Conservation (phyloP, 306 rosid species). For the Quercus variabilis region DNA sequence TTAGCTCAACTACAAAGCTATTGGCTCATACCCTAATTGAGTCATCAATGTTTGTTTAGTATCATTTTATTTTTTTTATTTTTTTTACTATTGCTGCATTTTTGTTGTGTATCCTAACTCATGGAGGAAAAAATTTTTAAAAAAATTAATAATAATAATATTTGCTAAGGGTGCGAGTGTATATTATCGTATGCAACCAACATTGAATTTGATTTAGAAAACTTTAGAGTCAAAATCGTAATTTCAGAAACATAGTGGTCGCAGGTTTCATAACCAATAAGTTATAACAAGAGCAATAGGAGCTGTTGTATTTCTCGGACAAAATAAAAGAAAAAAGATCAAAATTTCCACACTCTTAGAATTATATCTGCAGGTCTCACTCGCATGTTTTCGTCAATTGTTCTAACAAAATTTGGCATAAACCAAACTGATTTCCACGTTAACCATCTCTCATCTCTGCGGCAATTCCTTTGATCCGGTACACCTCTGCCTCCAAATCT, state of each 20-base stretch:
- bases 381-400: not conserved
- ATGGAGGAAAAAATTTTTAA: not conserved
- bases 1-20: too few relatives aligned
- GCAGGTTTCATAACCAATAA: not conserved
- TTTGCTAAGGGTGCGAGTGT: not conserved
- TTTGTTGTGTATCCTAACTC: too few relatives aligned
- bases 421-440: constrained; percentile 16
- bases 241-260: constrained; percentile 3
- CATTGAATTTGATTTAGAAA: not conserved
- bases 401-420: constrained; percentile 24
- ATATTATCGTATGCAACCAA: not conserved
- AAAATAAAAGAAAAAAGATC: not conserved
- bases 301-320: not conserved
- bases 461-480: constrained; percentile 44
- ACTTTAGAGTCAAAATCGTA: not conserved
- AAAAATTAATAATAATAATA: not conserved
- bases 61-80: too few relatives aligned
- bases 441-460: constrained; percentile 19
- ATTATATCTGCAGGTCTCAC: constrained; percentile 6
- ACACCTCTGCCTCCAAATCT: constrained; percentile 1
- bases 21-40: too few relatives aligned
- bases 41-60: too few relatives aligned
- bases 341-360: constrained; percentile 4
- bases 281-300: not conserved
- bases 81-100: too few relatives aligned